Base-by-base conservation (phyloP, 345 rosid genomes). In the Iberis pinnata region DNA sequence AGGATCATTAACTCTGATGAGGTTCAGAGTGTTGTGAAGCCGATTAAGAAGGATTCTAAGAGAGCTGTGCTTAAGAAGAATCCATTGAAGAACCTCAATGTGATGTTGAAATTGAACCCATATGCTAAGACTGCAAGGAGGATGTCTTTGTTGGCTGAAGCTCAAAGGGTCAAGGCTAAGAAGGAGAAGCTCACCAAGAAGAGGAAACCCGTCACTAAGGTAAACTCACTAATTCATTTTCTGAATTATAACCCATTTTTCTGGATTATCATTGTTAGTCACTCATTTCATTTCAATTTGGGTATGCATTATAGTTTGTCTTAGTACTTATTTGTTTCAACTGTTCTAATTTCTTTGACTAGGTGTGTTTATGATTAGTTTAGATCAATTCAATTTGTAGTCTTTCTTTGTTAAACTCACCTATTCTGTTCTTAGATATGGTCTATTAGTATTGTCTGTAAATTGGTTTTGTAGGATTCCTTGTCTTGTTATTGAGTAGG, bases 1-100 rank as follows among this genome's bases (percentile, higher is more conserved):
- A 80, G 99, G 79, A 86, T 93, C 49, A 93, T 93, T 46, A 93
- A 93, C 70, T 86, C 95, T 2, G 97, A 93, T 68, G 97, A 93
- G 80, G 83, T 93, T 1, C 99, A 93, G 67, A 83, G 94, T 7
- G 97, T 88, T 0, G 94, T 88, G 45, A 86, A 73, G 58, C 99
- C 99, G 0, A 79, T 86, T 16, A 82, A 88, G 76, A 79, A 63
- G 76, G 89, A 74, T 27, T 71, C 68, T 0, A 81, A 82, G 85
- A 83, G 95, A 46, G 87, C 97, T 4, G 67, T 86, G 7, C 29
- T 86, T 66, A 93, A 93, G 89, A 93, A 93, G 78, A 93, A 93
- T 53, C 99, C 99, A 1, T 53, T 93, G 56, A 93, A 83, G 95
- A 88, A 93, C 25, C 54, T 83, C 29, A 83, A 85, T 47, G 78